Conservation (phyloP, 1,284 basidiomycete genomes). For the Termitomyces sp. region DNA sequence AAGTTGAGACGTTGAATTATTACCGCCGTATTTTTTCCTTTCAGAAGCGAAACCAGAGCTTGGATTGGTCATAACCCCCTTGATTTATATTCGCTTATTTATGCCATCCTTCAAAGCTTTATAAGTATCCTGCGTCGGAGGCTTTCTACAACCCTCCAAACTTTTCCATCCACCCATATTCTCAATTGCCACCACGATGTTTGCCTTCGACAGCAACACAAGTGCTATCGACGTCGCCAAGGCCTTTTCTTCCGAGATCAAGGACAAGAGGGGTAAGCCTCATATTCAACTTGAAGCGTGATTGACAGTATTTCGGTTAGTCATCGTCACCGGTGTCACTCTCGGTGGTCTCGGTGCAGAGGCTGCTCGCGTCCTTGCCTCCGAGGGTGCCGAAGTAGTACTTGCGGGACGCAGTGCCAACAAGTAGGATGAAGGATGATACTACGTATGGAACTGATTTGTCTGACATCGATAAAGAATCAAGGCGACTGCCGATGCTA, state of each 20-base stretch:
- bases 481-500: conserved; percentile 5
- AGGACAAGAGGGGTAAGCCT: conserved; percentile 7
- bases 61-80: too few relatives aligned
- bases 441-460: background rate
- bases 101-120: too few relatives aligned
- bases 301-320: background rate
- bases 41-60: too few relatives aligned
- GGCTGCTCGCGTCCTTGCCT: conserved; percentile 7
- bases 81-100: too few relatives aligned
- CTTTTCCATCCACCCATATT: too few relatives aligned
- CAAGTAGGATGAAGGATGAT: background rate
- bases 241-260: conserved; percentile 6
- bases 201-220: conserved; percentile 1
- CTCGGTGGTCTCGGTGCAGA: conserved; percentile 10
- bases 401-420: conserved; percentile 9
- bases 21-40: too few relatives aligned
- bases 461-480: background rate
- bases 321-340: conserved; percentile 11
- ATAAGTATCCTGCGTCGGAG: too few relatives aligned
- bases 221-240: conserved; percentile 4
- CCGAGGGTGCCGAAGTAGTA: conserved; percentile 6
- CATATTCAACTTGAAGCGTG: background rate
- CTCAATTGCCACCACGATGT: too few relatives aligned
- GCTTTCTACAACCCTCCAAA: too few relatives aligned
- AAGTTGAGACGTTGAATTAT: too few relatives aligned